A percentile compares a stretch with the other conserved stretches of the same genome.
These are phyloP conservation scores for Neofusicoccum sp. DNA, from an alignment of 2,329 filamentous ascomycete genomes.

Conservation along the genomic window DNA sequence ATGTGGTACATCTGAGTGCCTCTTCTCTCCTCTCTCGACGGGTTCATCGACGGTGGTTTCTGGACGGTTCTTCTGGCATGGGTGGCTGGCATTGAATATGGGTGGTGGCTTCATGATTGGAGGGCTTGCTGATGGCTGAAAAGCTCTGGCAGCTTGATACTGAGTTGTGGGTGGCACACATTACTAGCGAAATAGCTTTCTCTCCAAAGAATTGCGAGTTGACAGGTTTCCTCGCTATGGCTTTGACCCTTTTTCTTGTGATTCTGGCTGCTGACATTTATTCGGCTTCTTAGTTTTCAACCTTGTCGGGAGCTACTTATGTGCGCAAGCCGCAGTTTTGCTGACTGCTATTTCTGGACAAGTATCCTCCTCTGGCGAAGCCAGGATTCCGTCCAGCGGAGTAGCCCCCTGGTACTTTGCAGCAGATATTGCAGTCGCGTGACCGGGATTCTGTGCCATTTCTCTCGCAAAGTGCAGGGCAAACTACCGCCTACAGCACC, in stretches of 20 bases:
- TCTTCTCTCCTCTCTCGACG: not conserved
- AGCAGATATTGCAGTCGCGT: too few relatives aligned
- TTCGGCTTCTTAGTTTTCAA: too few relatives aligned
- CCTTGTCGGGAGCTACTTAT: too few relatives aligned
- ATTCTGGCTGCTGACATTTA: too few relatives aligned
- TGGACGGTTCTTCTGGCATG: not conserved
- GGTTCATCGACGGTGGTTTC: not conserved
- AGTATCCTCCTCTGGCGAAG: too few relatives aligned
- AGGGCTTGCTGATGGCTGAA: not conserved
- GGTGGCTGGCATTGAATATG: not conserved
- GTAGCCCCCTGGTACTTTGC: too few relatives aligned
- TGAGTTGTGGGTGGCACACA: not conserved
- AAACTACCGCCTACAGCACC: too few relatives aligned
- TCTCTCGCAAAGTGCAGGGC: too few relatives aligned
- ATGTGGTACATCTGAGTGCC: constrained; percentile 55
- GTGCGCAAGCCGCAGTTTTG: too few relatives aligned
- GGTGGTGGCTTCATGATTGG: not conserved
- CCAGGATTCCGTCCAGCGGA: too few relatives aligned
- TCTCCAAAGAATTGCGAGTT: not conserved
- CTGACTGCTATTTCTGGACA: too few relatives aligned
- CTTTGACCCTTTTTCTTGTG: not conserved
- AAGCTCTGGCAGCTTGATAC: not conserved
- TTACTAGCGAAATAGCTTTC: not conserved
- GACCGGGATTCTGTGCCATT: too few relatives aligned
- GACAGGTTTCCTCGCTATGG: not conserved